Base-by-base conservation (phyloP, 371 early-diverging fungal genomes). In the Circinella umbellata region DNA sequence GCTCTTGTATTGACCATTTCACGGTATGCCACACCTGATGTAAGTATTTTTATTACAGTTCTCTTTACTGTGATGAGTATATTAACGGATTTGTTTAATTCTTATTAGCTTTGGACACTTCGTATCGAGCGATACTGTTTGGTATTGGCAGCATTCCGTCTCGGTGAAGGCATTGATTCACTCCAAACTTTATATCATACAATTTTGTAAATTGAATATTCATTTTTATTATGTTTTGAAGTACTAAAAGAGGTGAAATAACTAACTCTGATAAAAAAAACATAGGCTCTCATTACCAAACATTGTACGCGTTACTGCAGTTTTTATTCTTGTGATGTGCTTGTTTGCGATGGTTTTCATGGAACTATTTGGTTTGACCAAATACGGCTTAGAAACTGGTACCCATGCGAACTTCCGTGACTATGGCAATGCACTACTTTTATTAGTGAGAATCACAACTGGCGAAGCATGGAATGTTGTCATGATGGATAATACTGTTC, bases 401-500 rank as follows among this genome's bases (percentile, higher is more conserved):
- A 64, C 73, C 2, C 75, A 85, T 36, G 73, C 77, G 46, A 88
- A 87, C 57, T 88, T 88, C 49, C 77, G 83, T 18, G 79, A 84
- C 8, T 88, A 87, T 66, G 88, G 83, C 0, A 88, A 85, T 68
- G 85, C 88, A 2, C 76, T 88, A n/a, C 65, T 86, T 42, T 75
- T 84, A 59, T 76, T 88, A 15, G 80, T 88, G 13, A 78, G 88
- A 9, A 82, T 86, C 71, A 87, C 88, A 0, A 86, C 88, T 0
- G 88, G 88, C 18, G 88, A 88, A 73, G 86, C 81, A 35, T 88
- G 88, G 88, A 81, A 88, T 67, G 83, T 81, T 39, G 76, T 88
- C 13, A 82, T 88, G 79, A 78, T 85, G 51, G 88, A 88, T 67
- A 85, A 84, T 70, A 78, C 83, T 37, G 77, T 85, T 2, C 78